phyloP scores from a whole-genome alignment of 2,329 filamentous ascomycete genomes.

The Akanthomyces muscarius region DNA sequence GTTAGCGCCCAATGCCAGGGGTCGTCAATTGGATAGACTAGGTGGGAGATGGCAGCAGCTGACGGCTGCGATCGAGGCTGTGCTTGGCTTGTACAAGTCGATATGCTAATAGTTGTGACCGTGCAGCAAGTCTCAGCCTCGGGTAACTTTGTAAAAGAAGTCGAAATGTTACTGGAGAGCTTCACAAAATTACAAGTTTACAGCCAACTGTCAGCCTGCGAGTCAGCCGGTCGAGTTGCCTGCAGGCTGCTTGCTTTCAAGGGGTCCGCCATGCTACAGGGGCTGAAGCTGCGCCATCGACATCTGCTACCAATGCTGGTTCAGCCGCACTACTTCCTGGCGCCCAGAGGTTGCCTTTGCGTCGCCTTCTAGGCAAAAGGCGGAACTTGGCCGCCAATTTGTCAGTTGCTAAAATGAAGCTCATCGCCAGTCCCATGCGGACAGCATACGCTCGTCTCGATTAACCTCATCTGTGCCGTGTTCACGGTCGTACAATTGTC shows the following conservation, averaged over 20 bases:
- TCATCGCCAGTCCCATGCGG: not conserved
- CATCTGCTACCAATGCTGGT: not conserved
- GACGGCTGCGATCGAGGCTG: not conserved
- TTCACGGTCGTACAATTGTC: not conserved
- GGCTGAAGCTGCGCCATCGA: constrained; percentile 6
- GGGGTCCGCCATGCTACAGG: not conserved
- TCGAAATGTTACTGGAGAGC: too few relatives aligned
- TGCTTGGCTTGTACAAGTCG: not conserved
- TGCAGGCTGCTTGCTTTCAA: not conserved
- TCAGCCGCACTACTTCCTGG: not conserved
- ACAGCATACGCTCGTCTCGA: not conserved
- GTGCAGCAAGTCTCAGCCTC: not conserved
- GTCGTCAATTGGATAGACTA: not conserved
- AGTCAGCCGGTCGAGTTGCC: constrained; percentile 7
- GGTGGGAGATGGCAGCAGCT: not conserved
- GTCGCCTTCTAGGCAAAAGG: not conserved
- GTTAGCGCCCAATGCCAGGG: not conserved
- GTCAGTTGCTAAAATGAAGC: constrained; percentile 1
- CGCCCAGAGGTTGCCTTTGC: not conserved
- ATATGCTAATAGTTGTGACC: not conserved
- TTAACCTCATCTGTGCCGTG: not conserved
- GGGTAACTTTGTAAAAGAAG: too few relatives aligned
- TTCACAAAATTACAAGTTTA: not conserved
- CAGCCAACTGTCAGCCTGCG: not conserved
- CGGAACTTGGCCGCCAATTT: not conserved